A percentile compares a stretch with the other conserved stretches of the same genome.
phyloP scores from a whole-genome alignment of 805 yeast genomes.

The Metschnikowia continentalis region DNA sequence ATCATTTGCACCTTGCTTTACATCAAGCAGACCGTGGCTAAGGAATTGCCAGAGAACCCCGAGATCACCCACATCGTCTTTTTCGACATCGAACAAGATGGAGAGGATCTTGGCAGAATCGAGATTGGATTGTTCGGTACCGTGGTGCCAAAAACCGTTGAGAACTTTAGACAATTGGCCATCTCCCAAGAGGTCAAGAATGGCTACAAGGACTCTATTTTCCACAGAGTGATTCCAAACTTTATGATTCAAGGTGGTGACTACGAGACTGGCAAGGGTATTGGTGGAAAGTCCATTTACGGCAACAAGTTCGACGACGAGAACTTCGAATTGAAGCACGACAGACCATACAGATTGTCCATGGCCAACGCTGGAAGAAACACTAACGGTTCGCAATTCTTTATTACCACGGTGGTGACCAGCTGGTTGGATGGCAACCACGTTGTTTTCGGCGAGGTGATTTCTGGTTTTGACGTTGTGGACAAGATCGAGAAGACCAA shows the following conservation, averaged over 20 bases:
- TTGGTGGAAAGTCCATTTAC: slow-evolving; percentile 79
- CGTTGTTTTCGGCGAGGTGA: slow-evolving; percentile 94
- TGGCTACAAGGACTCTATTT: slow-evolving; percentile 58
- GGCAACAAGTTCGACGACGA: slow-evolving; percentile 76
- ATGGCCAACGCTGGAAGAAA: slow-evolving; percentile 79
- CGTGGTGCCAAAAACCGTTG: slow-evolving; percentile 82
- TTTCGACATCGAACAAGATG: slow-evolving; percentile 84
- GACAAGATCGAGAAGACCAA: slow-evolving; percentile 66
- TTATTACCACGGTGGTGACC: slow-evolving; percentile 87
- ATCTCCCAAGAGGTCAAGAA: slow-evolving; percentile 56
- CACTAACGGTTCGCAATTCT: slow-evolving; percentile 91
- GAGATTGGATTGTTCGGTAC: slow-evolving; percentile 85
- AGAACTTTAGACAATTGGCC: slow-evolving; percentile 79
- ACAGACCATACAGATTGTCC: slow-evolving; percentile 62
- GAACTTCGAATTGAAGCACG: slow-evolving; percentile 65
- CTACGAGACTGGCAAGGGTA: slow-evolving; percentile 64
- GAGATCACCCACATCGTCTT: slow-evolving; percentile 73
- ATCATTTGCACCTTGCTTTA: slow-evolving; percentile 12
- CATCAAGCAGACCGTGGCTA: slow-evolving; percentile 11
- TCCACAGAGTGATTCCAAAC: slow-evolving; percentile 69
- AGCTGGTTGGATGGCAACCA: slow-evolving; percentile 92
- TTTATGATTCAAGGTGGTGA: slow-evolving; percentile 91
- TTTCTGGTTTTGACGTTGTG: slow-evolving; percentile 83
- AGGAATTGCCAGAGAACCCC: slow-evolving; percentile 39
- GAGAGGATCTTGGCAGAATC: slow-evolving; percentile 69